Conservation (phyloP, 129 eudicot species). For the Tanacetum coccineum region DNA sequence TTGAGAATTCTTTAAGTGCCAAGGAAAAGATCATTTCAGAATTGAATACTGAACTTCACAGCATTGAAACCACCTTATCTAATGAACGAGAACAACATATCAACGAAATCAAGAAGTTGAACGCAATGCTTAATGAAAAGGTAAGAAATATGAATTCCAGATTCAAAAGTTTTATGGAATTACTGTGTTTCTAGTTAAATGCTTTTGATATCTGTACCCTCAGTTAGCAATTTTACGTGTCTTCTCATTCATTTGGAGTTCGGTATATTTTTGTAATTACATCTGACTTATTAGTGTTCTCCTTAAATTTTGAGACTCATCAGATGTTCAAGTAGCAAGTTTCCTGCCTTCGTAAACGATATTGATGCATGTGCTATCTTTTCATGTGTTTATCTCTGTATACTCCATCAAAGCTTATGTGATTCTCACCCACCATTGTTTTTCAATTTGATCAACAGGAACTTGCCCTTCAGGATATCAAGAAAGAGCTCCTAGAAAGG, state of each 20-base stretch:
- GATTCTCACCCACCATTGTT: constrained; percentile 11
- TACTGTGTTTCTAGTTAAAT: no score
- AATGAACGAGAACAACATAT: constrained; percentile 75
- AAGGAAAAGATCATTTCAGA: constrained; percentile 97
- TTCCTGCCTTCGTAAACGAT: not conserved
- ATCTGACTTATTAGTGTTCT: no score
- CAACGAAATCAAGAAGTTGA: constrained; percentile 84
- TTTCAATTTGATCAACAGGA: constrained; percentile 52
- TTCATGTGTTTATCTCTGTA: not conserved
- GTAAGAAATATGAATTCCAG: constrained; percentile 27
- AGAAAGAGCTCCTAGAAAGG: constrained; percentile 77
- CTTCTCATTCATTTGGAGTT: no score
- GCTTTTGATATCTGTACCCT: no score
- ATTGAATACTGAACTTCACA: constrained; percentile 84
- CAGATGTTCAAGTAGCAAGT: not conserved
- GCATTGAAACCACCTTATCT: constrained; percentile 68
- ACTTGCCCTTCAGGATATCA: constrained; percentile 63
- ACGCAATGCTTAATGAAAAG: constrained; percentile 78
- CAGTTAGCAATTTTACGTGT: no score
- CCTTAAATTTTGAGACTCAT: not conserved
- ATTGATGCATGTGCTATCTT: not conserved
- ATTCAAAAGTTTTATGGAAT: no score
- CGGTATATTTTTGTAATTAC: not conserved
- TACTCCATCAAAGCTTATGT: not conserved
- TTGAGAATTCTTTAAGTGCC: constrained; percentile 85